These are phyloP conservation scores for Kodamaea hsintzibuensis DNA, from an alignment of 805 yeast species.

Conservation along the genomic window DNA sequence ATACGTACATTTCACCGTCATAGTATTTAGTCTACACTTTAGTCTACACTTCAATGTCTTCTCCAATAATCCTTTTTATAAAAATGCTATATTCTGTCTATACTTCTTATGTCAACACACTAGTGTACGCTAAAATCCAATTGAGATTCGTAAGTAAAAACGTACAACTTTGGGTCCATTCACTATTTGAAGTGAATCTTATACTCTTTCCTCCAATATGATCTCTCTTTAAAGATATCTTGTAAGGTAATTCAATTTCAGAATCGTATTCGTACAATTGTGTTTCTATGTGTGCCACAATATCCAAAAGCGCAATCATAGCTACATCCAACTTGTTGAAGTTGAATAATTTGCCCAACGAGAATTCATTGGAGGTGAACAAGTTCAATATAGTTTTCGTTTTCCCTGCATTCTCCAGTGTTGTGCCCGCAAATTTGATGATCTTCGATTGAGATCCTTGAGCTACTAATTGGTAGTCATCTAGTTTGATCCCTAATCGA, in stretches of 20 bases:
- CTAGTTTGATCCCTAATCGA: conserved; percentile 54
- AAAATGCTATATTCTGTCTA: not conserved
- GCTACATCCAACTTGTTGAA: conserved; percentile 79
- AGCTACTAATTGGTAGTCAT: conserved; percentile 68
- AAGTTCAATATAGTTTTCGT: conserved; percentile 51
- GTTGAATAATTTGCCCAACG: conserved; percentile 67
- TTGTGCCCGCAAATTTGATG: conserved; percentile 46
- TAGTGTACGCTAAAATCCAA: conserved; percentile 80
- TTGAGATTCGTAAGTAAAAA: conserved; percentile 73
- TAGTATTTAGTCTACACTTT: too few relatives aligned
- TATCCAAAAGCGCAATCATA: conserved; percentile 72
- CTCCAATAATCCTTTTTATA: too few relatives aligned
- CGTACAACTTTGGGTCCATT: conserved; percentile 91
- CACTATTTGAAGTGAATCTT: conserved; percentile 67
- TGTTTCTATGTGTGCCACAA: conserved; percentile 53
- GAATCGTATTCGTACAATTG: conserved; percentile 48
- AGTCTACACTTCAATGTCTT: too few relatives aligned
- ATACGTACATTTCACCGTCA: too few relatives aligned
- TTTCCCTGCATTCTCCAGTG: conserved; percentile 1
- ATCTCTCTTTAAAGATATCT: conserved; percentile 56
- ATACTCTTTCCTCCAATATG: conserved; percentile 77
- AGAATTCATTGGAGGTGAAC: conserved; percentile 69
- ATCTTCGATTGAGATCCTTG: conserved; percentile 83
- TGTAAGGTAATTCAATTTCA: conserved; percentile 70
- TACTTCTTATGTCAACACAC: conserved; percentile 22